Percentiles rank a stretch among this genome's conserved stretches.
Conservation (phyloP, 2,329 filamentous ascomycete species). For the Chaetomiaceae sp. region DNA sequence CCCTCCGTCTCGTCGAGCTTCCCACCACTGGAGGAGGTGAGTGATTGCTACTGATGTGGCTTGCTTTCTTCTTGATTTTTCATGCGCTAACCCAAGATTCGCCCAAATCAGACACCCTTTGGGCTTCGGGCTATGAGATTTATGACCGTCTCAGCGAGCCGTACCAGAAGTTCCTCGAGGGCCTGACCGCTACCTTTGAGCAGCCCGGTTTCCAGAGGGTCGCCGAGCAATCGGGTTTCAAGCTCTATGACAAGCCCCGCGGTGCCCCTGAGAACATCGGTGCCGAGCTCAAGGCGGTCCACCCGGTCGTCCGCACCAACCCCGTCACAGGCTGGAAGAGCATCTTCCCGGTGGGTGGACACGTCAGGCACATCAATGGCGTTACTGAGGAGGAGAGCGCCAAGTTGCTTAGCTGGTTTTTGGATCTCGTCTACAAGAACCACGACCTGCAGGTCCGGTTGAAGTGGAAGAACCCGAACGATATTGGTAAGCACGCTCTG, state of each 20-base stretch:
- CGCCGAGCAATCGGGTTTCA: conserved; percentile 37
- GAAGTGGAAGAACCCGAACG: conserved; percentile 42
- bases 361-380: conserved; percentile 41
- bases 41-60: conserved; percentile 13
- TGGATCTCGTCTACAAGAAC: conserved; percentile 40
- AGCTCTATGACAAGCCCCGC: conserved; percentile 42
- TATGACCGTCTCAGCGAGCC: conserved; percentile 46
- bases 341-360: conserved; percentile 41
- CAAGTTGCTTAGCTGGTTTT: conserved; percentile 39
- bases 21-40: conserved; percentile 36
- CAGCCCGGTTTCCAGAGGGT: conserved; percentile 38
- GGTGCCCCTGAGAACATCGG: conserved; percentile 53
- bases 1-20: conserved; percentile 45
- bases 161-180: conserved; percentile 44
- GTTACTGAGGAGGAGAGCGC: conserved; percentile 39
- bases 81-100: neutral
- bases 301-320: conserved; percentile 57
- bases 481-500: conserved; percentile 38
- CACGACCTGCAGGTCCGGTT: conserved; percentile 47
- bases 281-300: conserved; percentile 42
- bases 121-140: conserved; percentile 42
- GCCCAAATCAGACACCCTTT: conserved; percentile 42
- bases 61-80: too few species aligned
- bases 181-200: conserved; percentile 41
- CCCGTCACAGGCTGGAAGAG: conserved; percentile 61